Evolutionary conservation across 2,329 filamentous ascomycete species (phyloP).

Genomic region (Botryotinia calthae): DNA sequence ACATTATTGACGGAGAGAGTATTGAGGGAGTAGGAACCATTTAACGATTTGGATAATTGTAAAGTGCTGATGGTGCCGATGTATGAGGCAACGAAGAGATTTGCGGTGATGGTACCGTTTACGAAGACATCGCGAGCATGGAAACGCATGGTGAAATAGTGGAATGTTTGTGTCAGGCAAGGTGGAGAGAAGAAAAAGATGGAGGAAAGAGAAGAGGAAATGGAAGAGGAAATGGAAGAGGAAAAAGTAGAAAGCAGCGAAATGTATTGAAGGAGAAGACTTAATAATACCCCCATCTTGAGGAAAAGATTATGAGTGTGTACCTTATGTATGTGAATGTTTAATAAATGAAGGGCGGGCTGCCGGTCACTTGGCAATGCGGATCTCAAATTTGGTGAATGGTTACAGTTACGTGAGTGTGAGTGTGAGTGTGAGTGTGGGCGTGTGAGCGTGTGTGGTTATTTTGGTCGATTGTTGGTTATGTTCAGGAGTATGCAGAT

Average conservation of each 20-base stretch:
- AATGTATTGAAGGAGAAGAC: not conserved
- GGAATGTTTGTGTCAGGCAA: not conserved
- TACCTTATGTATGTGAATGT: not conserved
- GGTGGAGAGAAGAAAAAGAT: not conserved
- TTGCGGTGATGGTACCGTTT: constrained; percentile 23
- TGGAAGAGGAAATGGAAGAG: not conserved
- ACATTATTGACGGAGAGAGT: constrained; percentile 28
- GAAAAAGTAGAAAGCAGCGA: not conserved
- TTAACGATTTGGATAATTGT: constrained; percentile 31
- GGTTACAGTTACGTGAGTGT: not conserved
- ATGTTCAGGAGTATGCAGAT: not conserved
- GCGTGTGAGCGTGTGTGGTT: not conserved
- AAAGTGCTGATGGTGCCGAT: constrained; percentile 40
- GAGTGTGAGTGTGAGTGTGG: no score
- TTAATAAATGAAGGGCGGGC: not conserved
- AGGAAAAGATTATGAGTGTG: not conserved
- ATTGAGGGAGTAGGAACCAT: constrained; percentile 29
- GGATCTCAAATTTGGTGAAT: not conserved
- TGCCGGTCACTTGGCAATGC: constrained; percentile 4
- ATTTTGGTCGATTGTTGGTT: not conserved
- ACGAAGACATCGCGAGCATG: constrained; percentile 26
- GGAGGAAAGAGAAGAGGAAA: not conserved
- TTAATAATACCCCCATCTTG: constrained; percentile 2
- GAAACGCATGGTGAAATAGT: constrained; percentile 26
- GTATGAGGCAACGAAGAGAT: constrained; percentile 44